phyloP scores from a whole-genome alignment of 1,139 yeast genomes.

The Geotrichum candidum region DNA sequence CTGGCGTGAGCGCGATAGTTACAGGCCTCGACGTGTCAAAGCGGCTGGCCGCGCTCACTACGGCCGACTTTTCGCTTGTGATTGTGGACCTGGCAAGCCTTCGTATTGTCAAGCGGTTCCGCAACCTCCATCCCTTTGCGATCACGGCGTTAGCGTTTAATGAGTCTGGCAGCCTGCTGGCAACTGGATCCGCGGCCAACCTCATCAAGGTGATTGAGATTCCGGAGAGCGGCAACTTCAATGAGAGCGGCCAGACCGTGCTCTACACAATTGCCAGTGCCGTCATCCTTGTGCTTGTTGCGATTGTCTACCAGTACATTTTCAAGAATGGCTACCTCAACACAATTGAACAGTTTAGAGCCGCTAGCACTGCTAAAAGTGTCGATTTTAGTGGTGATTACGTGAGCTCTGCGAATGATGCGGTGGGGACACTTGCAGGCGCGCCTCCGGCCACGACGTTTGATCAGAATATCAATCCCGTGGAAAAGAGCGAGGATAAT shows the following conservation, averaged over 20 bases:
- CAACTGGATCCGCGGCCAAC: conserved; percentile 77
- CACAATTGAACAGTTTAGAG: conserved; percentile 4
- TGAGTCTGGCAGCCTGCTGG: conserved; percentile 61
- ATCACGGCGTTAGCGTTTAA: conserved; percentile 70
- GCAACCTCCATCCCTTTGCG: conserved; percentile 70
- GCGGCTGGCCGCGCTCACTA: conserved; percentile 52
- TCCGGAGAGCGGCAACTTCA: conserved; percentile 45
- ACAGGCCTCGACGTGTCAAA: conserved; percentile 28
- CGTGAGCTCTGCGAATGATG: not conserved
- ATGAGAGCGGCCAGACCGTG: conserved; percentile 41
- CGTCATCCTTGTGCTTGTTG: conserved; percentile 40
- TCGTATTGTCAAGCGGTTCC: conserved; percentile 45
- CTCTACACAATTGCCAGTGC: conserved; percentile 46
- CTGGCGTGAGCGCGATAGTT: conserved; percentile 36
- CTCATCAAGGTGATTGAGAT: conserved; percentile 58
- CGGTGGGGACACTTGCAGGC: not conserved
- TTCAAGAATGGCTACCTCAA: conserved; percentile 30
- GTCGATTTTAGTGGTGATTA: not conserved
- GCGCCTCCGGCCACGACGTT: not conserved
- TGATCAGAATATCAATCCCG: not conserved
- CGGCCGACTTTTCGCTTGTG: conserved; percentile 66
- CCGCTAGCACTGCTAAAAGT: not conserved
- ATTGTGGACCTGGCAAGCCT: conserved; percentile 50
- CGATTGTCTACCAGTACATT: conserved; percentile 37
- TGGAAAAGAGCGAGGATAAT: not conserved